Conservation (phyloP, 495 filamentous ascomycete species). For the Darksidea phi region DNA sequence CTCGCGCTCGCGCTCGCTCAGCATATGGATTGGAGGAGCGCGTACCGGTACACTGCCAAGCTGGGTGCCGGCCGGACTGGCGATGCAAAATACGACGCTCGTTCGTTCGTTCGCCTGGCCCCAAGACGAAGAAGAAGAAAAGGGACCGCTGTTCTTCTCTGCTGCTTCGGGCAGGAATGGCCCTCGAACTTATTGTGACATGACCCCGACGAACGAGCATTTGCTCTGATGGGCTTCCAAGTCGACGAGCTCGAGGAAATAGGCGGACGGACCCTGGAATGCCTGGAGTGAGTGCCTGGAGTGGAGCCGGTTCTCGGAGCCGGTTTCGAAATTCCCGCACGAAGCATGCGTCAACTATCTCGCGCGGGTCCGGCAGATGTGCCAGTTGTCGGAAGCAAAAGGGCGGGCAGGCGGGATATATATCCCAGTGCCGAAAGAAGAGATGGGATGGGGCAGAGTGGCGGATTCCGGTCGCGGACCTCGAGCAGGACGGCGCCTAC, state of each 20-base stretch:
- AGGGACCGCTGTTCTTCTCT: neutral
- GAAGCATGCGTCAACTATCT: neutral
- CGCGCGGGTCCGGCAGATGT: neutral
- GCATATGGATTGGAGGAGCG: neutral
- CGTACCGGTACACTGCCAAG: neutral
- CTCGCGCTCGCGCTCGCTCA: neutral
- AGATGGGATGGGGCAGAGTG: neutral
- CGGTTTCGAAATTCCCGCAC: no score
- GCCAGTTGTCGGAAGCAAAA: neutral
- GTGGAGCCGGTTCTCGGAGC: neutral
- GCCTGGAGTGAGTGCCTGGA: neutral
- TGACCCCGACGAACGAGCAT: neutral
- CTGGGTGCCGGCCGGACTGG: conserved; percentile 2
- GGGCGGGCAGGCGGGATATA: neutral
- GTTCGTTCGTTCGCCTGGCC: no score
- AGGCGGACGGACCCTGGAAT: neutral
- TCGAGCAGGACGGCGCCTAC: neutral
- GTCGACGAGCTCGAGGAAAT: conserved; percentile 2
- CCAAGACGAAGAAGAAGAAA: no score
- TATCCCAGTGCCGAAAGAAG: neutral
- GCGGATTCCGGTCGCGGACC: neutral
- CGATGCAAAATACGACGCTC: neutral
- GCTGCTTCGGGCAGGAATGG: neutral
- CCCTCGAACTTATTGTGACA: neutral
- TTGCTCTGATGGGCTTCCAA: neutral